Percentiles rank a stretch among this genome's conserved stretches.
Conservation (phyloP, 2,329 filamentous ascomycete species). For the Mariannaea elegans region DNA sequence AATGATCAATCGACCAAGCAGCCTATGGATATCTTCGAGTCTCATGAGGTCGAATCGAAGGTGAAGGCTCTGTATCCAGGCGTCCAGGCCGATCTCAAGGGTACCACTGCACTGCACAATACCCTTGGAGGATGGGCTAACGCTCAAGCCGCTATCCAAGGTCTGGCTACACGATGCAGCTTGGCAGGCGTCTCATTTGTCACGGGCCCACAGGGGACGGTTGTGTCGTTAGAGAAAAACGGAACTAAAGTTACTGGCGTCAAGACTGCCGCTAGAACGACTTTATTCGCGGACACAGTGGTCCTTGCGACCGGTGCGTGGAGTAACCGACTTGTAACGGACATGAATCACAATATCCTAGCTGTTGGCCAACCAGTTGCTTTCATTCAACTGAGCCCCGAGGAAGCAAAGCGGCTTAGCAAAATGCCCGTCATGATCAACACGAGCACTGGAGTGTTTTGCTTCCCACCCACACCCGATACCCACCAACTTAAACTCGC, state of each 20-base stretch:
- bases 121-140: conserved; percentile 41
- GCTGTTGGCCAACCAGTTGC: conserved; percentile 72
- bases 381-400: conserved; percentile 67
- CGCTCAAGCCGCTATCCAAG: conserved; percentile 33
- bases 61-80: conserved; percentile 9
- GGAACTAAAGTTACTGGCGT: conserved; percentile 31
- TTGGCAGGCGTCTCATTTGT: conserved; percentile 40
- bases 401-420: conserved; percentile 62
- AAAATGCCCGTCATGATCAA: conserved; percentile 68
- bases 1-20: conserved; percentile 7
- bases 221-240: conserved; percentile 28
- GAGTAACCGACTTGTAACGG: conserved; percentile 61
- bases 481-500: conserved; percentile 65
- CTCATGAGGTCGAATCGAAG: not conserved
- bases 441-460: conserved; percentile 60
- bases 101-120: conserved; percentile 15
- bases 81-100: conserved; percentile 11
- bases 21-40: conserved; percentile 20
- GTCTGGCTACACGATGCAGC: conserved; percentile 34
- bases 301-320: conserved; percentile 75
- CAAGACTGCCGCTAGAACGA: conserved; percentile 43
- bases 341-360: conserved; percentile 64
- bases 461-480: conserved; percentile 59
- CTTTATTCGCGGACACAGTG: conserved; percentile 64
- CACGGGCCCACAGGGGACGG: conserved; percentile 38